Conservation (phyloP, 2,329 filamentous ascomycete species). For the Coniochaeta sp. region DNA sequence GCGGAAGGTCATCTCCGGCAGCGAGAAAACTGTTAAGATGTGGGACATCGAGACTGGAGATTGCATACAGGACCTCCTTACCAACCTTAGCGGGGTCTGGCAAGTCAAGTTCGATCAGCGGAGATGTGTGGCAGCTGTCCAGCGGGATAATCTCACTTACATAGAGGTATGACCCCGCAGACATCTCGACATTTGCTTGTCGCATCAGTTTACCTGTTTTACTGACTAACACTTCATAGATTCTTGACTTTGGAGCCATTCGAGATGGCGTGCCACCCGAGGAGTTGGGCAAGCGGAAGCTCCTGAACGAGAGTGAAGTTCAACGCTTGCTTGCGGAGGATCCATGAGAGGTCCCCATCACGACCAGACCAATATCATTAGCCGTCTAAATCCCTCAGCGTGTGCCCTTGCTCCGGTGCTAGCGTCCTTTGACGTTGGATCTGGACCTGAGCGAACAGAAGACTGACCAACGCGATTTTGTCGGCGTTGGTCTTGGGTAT, state of each 20-base stretch:
- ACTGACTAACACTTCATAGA: conserved; percentile 42
- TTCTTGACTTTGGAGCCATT: conserved; percentile 92
- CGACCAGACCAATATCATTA: background rate
- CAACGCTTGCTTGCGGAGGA: conserved; percentile 42
- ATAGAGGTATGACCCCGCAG: conserved; percentile 65
- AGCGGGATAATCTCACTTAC: conserved; percentile 86
- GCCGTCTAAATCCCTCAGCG: background rate
- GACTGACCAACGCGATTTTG: background rate
- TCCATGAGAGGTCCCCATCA: conserved; percentile 10
- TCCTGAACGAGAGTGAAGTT: conserved; percentile 52
- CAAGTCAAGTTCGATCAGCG: conserved; percentile 97
- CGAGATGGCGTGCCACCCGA: conserved; percentile 76
- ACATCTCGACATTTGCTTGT: background rate
- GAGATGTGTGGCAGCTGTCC: conserved; percentile 91
- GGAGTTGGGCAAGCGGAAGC: conserved; percentile 70
- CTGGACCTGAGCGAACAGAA: background rate
- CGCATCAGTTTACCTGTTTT: conserved; percentile 20
- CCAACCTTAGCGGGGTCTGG: conserved; percentile 94
- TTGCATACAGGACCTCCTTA: conserved; percentile 86
- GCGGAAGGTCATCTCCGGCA: conserved; percentile 93
- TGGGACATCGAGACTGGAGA: conserved; percentile 93
- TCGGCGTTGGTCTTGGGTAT: background rate
- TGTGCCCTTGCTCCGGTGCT: background rate
- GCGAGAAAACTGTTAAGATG: conserved; percentile 94
- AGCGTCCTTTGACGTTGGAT: too few relatives aligned